A percentile compares a stretch with the other conserved stretches of the same genome.
phyloP scores from a whole-genome alignment of 257 asterid species.

The Hygrophila difformis region DNA sequence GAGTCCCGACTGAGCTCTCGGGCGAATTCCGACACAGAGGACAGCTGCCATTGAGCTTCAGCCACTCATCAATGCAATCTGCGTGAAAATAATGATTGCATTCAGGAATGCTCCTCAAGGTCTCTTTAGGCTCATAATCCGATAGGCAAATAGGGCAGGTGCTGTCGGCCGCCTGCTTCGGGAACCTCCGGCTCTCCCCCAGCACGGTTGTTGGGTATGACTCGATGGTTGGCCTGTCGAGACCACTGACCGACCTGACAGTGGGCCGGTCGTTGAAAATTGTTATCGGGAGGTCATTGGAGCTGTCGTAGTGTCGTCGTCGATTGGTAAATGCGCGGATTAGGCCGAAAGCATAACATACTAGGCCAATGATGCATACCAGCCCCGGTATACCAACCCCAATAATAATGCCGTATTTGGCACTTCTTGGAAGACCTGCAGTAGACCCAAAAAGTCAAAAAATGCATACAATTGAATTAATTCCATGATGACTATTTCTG shows the following conservation, averaged over 20 bases:
- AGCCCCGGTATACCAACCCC: conserved; percentile 74
- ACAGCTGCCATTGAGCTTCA: conserved; percentile 64
- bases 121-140: conserved; percentile 66
- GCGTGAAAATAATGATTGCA: conserved; percentile 78
- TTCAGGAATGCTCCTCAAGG: conserved; percentile 53
- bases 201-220: conserved; percentile 60
- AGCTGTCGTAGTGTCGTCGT: conserved; percentile 15
- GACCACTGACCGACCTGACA: conserved; percentile 32
- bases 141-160: conserved; percentile 70
- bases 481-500: not conserved
- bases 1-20: conserved; percentile 27
- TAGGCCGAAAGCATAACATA: conserved; percentile 34
- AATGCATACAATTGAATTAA: too few species aligned
- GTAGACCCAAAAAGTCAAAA: not conserved
- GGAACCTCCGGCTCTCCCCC: conserved; percentile 67
- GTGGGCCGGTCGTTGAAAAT: conserved; percentile 18
- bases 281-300: conserved; percentile 26
- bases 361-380: conserved; percentile 44
- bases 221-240: conserved; percentile 54
- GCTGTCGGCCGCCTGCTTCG: conserved; percentile 37
- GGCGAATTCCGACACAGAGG: conserved; percentile 77
- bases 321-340: conserved; percentile 8
- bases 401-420: conserved; percentile 50
- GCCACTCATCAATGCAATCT: conserved; percentile 81
- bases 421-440: conserved; percentile 64